Conservation (phyloP, 169 alveolate species). For the Eimeria brunetti region DNA sequence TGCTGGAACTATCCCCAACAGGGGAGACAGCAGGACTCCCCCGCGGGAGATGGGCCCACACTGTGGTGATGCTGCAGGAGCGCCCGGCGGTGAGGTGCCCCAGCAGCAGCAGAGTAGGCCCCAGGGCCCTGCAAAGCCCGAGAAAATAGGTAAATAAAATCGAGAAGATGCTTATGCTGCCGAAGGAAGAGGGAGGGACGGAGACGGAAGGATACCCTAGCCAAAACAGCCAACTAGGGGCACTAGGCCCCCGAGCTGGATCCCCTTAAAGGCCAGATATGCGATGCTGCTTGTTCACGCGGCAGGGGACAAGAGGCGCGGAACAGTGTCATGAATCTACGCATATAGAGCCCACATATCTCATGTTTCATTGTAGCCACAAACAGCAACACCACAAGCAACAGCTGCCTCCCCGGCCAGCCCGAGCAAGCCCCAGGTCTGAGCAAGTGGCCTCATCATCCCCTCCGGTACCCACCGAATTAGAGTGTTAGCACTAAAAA, state of each 20-base stretch:
- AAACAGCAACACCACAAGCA: constrained; percentile 9
- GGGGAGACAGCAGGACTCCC: constrained; percentile 19
- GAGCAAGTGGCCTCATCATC: constrained; percentile 45
- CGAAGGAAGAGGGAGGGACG: neutral
- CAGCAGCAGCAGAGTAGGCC: constrained; percentile 9
- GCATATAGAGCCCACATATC: constrained; percentile 13
- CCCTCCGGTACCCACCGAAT: neutral
- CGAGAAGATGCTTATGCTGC: neutral
- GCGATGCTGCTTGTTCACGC: constrained; percentile 36
- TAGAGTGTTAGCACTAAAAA: neutral
- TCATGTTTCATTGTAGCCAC: constrained; percentile 28
- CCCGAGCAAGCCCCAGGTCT: constrained; percentile 69
- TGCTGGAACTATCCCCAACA: neutral
- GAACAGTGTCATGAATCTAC: constrained; percentile 15
- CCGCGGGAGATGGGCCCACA: constrained; percentile 41
- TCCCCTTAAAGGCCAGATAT: constrained; percentile 25
- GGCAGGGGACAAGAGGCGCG: neutral
- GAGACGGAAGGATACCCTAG: constrained; percentile 39
- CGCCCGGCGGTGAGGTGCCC: constrained; percentile 8
- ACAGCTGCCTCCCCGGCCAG: constrained; percentile 59
- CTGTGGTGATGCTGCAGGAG: neutral
- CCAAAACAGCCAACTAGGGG: constrained; percentile 36
- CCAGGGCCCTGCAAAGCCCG: neutral
- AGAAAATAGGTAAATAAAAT: neutral
- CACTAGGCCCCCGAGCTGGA: constrained; percentile 66